Evolutionary conservation across 495 filamentous ascomycete genomes (phyloP), one percentile per base, ranked within the genome.

Genomic region (Aspergillus haitiensis): DNA sequence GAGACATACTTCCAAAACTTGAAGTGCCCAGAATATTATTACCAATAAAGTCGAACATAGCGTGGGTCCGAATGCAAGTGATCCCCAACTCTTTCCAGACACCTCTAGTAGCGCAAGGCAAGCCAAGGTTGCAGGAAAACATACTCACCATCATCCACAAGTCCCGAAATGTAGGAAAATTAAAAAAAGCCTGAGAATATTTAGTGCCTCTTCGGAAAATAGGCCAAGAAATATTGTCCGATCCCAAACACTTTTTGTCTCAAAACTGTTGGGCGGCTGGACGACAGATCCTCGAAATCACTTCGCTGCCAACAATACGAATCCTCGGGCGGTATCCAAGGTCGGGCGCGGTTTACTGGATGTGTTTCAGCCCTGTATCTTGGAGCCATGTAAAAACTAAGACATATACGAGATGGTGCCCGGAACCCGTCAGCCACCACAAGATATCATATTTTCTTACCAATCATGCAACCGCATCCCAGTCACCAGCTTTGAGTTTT

Each of bases 361-460:
- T 10, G 37, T 40, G 37, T 40, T 40, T 40, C 37, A 40, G 7
- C 6, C 7, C 7, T 40, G 37, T n/a, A 40, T 6, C 4, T 4
- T 9, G 10, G 37, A 40, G 2, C 37, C 37, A 40, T 40, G 37
- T 40, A 3, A 40, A 0, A 40, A 10, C 37, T n/a, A 40, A 47
- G 15, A 47, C 44, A 47, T 47, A 47, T 47, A 47, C 44, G 44
- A 47, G 44, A 47, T 47, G 44, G 44, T 15, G 44, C 10, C 21
- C 6, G n/a, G 44, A 21, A 47, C 15, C 15, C 6, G 5, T 16
- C 42, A 16, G 42, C 44, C 44, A 16, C 15, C 15, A 6, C 16
- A 47, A 16, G 11, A 40, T 40, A 40, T 40, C n/a, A 0, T n/a
- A 9, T 40, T n/a, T 40, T 7, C 37, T 7, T n/a, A 0, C 37